Evolutionary conservation across 352 stramenopile species (phyloP).

Genomic region (Pythium brachiatum): DNA sequence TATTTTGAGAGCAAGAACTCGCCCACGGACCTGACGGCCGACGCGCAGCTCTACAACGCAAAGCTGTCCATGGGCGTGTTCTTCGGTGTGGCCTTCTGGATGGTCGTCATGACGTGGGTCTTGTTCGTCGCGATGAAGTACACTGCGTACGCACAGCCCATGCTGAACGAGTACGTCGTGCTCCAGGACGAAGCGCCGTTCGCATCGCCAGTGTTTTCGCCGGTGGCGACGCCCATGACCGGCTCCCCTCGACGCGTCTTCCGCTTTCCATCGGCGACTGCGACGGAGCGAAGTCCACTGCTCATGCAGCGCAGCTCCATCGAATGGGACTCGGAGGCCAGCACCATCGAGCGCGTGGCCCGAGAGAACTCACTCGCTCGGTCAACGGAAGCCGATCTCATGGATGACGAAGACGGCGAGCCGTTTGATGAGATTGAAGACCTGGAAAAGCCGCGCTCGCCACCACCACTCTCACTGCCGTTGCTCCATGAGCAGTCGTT

Average conservation of each 20-base stretch:
- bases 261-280: slow-evolving; percentile 16
- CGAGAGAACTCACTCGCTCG: slow-evolving; percentile 10
- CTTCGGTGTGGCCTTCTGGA: slow-evolving; percentile 57
- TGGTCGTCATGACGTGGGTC: slow-evolving; percentile 52
- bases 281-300: slow-evolving; percentile 43
- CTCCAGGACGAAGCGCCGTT: slow-evolving; percentile 67
- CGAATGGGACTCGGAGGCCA: slow-evolving; percentile 20
- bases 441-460: slow-evolving; percentile 15
- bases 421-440: slow-evolving; percentile 6
- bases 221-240: slow-evolving; percentile 38
- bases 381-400: slow-evolving; percentile 27
- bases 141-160: slow-evolving; percentile 58
- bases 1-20: slow-evolving; percentile 22
- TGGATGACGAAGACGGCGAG: slow-evolving; percentile 36
- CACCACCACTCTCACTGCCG: slow-evolving; percentile 18
- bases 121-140: slow-evolving; percentile 48
- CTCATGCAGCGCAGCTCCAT: slow-evolving; percentile 27
- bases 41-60: slow-evolving; percentile 11
- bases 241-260: slow-evolving; percentile 26
- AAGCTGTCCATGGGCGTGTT: slow-evolving; percentile 63
- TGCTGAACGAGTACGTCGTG: slow-evolving; percentile 64
- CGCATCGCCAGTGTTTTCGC: slow-evolving; percentile 45
- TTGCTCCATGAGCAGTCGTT: slow-evolving; percentile 34
- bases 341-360: slow-evolving; percentile 21
- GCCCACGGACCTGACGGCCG: background rate